Conservation (phyloP, 768 basidiomycete species). For the Sistotremastrum suecicum region DNA sequence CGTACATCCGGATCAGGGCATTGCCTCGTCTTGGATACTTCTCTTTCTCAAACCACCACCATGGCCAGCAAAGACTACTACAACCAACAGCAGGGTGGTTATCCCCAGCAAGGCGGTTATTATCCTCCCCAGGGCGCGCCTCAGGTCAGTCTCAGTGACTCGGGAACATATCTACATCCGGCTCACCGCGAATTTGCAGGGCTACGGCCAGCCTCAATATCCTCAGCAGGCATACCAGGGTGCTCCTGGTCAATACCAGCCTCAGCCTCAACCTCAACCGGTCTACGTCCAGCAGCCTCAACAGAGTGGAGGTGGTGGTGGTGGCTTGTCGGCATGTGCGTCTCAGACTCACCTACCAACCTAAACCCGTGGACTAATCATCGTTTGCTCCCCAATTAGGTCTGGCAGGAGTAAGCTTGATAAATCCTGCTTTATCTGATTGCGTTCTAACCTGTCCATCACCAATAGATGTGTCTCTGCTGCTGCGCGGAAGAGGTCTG, state of each 20-base stretch:
- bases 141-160: conserved; percentile 20
- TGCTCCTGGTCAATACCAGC: conserved; percentile 29
- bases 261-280: conserved; percentile 62
- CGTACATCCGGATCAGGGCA: not conserved
- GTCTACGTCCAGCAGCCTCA: conserved; percentile 47
- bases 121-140: conserved; percentile 41
- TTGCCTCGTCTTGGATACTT: not conserved
- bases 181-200: conserved; percentile 4
- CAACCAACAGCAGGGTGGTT: conserved; percentile 32
- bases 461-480: conserved; percentile 37
- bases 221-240: conserved; percentile 57
- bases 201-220: conserved; percentile 27
- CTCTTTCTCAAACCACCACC: conserved; percentile 3
- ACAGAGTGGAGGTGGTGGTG: conserved; percentile 14
- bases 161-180: not conserved
- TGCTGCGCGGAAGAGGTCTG: conserved; percentile 76
- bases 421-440: conserved; percentile 4
- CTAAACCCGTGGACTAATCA: not conserved
- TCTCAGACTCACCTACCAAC: not conserved
- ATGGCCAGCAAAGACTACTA: conserved; percentile 77
- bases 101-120: conserved; percentile 46
- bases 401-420: conserved; percentile 25
- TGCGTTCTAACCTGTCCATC: conserved; percentile 56
- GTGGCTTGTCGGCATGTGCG: not conserved
- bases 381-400: conserved; percentile 18